A percentile compares a stretch with the other conserved stretches of the same genome.
Conservation (phyloP, 2,329 filamentous ascomycete genomes). For the Scedosporium boydii region DNA sequence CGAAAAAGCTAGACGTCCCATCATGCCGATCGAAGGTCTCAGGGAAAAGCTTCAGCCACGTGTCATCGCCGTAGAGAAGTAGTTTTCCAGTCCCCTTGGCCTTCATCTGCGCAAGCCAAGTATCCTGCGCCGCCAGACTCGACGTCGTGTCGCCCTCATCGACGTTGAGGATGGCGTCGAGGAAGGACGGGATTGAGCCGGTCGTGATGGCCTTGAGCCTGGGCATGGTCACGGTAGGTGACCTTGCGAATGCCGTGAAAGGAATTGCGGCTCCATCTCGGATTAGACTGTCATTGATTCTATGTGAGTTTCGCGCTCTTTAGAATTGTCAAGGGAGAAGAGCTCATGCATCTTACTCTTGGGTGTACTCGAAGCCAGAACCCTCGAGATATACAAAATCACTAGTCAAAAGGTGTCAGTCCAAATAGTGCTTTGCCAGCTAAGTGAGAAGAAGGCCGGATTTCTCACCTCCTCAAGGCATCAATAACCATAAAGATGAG, state of each 20-base stretch:
- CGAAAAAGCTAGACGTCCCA: constrained; percentile 96
- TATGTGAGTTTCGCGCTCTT: background rate
- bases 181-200: constrained; percentile 93
- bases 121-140: constrained; percentile 79
- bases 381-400: constrained; percentile 82
- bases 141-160: constrained; percentile 90
- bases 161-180: constrained; percentile 94
- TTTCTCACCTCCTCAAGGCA: constrained; percentile 67
- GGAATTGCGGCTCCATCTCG: constrained; percentile 74
- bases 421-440: background rate
- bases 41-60: constrained; percentile 95
- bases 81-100: constrained; percentile 62
- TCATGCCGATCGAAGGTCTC: constrained; percentile 77
- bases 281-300: constrained; percentile 55
- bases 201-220: constrained; percentile 95
- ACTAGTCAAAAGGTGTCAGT: constrained; percentile 34
- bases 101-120: constrained; percentile 91
- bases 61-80: constrained; percentile 95
- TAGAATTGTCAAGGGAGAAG: background rate
- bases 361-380: constrained; percentile 81
- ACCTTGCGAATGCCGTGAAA: constrained; percentile 92
- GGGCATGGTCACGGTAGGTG: constrained; percentile 97
- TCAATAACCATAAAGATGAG: constrained; percentile 97
- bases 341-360: constrained; percentile 50
- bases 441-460: background rate